A percentile compares a stretch with the other conserved stretches of the same genome.
Evolutionary conservation across 768 basidiomycete genomes (phyloP).

Genomic region (Russula vinacea): DNA sequence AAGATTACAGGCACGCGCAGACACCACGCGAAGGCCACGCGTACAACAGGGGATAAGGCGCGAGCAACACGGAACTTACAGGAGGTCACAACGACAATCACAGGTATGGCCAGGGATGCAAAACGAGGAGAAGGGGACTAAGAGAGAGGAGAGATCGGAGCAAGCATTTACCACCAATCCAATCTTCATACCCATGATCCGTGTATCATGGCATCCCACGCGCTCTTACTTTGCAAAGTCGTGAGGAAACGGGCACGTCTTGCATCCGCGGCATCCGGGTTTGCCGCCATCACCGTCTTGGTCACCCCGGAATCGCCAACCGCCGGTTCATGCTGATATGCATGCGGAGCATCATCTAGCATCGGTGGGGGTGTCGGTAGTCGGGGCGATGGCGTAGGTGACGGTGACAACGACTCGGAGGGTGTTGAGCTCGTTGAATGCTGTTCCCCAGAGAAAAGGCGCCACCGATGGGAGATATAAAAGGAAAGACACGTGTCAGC

Average conservation of each 20-base stretch:
- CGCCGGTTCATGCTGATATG: slow-evolving; percentile 15
- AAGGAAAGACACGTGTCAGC: slow-evolving; percentile 21
- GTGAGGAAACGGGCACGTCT: slow-evolving; percentile 52
- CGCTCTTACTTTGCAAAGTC: slow-evolving; percentile 57
- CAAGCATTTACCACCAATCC: neutral
- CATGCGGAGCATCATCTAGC: slow-evolving; percentile 9
- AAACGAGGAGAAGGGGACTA: neutral
- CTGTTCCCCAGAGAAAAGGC: neutral
- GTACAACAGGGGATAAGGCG: slow-evolving; percentile 11
- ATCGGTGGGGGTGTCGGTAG: slow-evolving; percentile 23
- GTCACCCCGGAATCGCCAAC: slow-evolving; percentile 2
- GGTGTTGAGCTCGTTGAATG: slow-evolving; percentile 20
- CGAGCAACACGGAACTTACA: neutral
- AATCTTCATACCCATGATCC: slow-evolving; percentile 54
- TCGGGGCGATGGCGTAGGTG: slow-evolving; percentile 22
- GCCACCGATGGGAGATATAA: neutral
- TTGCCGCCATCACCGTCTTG: neutral
- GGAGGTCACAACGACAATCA: slow-evolving; percentile 1
- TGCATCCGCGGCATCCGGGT: slow-evolving; percentile 31
- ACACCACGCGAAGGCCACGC: neutral
- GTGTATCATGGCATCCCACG: slow-evolving; percentile 67
- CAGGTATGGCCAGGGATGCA: neutral
- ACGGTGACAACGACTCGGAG: slow-evolving; percentile 17
- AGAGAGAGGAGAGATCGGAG: neutral
- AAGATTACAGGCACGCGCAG: slow-evolving; percentile 9